Evolutionary conservation across 2,329 filamentous ascomycete species (phyloP), one percentile per base, ranked within the genome.

Genomic region (Fusarium nygamai): DNA sequence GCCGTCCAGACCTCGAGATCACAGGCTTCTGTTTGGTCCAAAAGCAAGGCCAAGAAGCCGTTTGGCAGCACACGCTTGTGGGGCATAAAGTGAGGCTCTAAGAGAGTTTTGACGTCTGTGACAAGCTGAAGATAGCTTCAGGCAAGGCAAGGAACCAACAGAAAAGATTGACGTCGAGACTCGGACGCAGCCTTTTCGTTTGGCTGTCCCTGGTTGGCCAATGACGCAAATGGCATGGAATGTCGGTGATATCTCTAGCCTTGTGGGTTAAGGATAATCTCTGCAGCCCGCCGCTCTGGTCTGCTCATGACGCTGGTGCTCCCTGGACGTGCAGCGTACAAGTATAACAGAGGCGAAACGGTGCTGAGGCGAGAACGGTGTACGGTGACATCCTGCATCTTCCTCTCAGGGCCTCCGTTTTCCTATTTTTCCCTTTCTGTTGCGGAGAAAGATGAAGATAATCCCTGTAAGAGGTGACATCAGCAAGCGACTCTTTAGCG

Each of bases 201-300:
- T 41, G 36, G 36, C 17, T 41, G 20, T 53, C 19, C 53, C 38
- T 41, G 46, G 62, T 69, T 51, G 61, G 57, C 60, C 57, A 75
- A 75, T 74, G 72, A 74, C 72, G 72, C 72, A 75, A 38, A 69
- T 62, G 72, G 72, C 34, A 19, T 31, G 51, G 27, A 69, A 75
- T 69, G 68, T 54, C 60, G 39, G 44, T 27, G 39, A 61, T 34
- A 51, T 58, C 33, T 39, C 67, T 74, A 74, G 72, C 71, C 71
- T 74, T 69, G 67, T 65, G 33, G 46, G 51, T 67, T 64, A 58
- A 43, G 48, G 58, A 60, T 67, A 43, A 41, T 59, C 44, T 65
- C 39, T 51, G 51, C 65, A 50, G 61, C 33, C 70, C 44, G 53
- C 48, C 64, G 43, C 43, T 41, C 54, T 44, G n/a, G 53, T 50